Base-by-base conservation (phyloP, 2,329 filamentous ascomycete species). In the Hysterium pulicare region DNA sequence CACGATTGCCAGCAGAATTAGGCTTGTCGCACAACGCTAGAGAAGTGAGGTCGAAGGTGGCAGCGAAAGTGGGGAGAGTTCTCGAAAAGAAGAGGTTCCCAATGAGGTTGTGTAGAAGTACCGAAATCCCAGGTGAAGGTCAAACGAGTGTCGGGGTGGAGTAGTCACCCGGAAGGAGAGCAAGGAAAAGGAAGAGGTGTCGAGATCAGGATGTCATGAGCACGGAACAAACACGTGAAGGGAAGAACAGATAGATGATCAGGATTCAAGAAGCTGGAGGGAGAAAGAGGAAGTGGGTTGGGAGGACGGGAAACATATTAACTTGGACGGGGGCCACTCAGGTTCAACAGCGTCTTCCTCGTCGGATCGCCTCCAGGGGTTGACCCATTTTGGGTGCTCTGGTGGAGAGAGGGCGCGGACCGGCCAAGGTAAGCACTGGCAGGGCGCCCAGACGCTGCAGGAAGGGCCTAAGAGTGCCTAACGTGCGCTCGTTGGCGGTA, bases 11-110 rank as follows among this genome's bases (percentile, higher is more conserved):
- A 47, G 42, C 46, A 44, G 46, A 36, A 48, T 42, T 28, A 42
- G 24, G 41, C 20, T 37, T 15, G 60, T 64, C 15, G 53, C 46
- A 59, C 60, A 40, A 45, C 45, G 54, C 60, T 61, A 64, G 61
- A 58, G 40, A 57, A 60, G 50, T 37, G 54, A 50, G 38, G 49
- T 45, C 42, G 46, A 44, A 39, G 45, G 45, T 40, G 50, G 44
- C 32, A 40, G 31, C 23, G 35, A 44, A 19, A 21, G 17, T 28
- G 5, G 31, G 20, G 19, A 31, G 17, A 21, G 16, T 35, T 40
- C 21, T 21, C 20, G 20, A 34, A 19, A 31, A 32, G 20, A 48
- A 46, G 41, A 46, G 43, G 41, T 42, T 45, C 28, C 19, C 24
- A 42, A 44, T 36, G 44, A 38, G 46, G 45, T 19, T 21, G 30